Evolutionary conservation across 495 filamentous ascomycete species (phyloP), one percentile per base, ranked within the genome.

Genomic region (Monascus purpureus): DNA sequence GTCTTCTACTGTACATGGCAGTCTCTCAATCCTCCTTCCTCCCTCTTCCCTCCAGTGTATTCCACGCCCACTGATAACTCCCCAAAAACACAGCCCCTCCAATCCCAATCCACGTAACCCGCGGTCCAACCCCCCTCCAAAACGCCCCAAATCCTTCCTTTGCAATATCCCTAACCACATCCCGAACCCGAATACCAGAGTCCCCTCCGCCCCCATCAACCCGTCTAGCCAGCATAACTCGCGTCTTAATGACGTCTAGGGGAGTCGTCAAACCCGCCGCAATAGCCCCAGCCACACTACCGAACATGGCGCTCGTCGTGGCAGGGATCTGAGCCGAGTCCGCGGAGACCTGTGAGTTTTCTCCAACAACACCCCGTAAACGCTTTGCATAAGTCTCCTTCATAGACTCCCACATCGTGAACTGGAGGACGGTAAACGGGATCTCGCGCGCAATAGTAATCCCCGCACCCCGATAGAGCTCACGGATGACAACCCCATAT

Each of bases 401-500:
- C 61, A 96, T 69, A 2, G 69, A 76, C 56, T 97, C 90, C 90
- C 90, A 97, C 45, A 97, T 67, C 12, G 90, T 93, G 45, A 97
- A 97, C 53, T 97, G 90, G 22, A 97, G 72, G 8, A 95, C 73
- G 4, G 90, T 96, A 41, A 97, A 97, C 6, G 90, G 90, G 33
- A 97, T 92, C 62, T 97, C 90, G 29, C 90, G 75, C 61, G 93
- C 76, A 16, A 97, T 76, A 8, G 90, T 97, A 39, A 95, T 77
- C 0, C 74, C 68, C 65, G 85, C 92, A 1, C 90, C 90, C 9
- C 88, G 69, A 45, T 97, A 97, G 33, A 97, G 49, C 50, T 94
- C 87, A 30, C 71, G 58, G 65, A 83, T 72, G 16, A 93, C 77
- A 9, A 72, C 72, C 13, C 39, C 17, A 49, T 55, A 31, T 51